Percentiles rank a stretch among this genome's conserved stretches.
Conservation (phyloP, 2,329 filamentous ascomycete genomes). For the Penicillium sp. region DNA sequence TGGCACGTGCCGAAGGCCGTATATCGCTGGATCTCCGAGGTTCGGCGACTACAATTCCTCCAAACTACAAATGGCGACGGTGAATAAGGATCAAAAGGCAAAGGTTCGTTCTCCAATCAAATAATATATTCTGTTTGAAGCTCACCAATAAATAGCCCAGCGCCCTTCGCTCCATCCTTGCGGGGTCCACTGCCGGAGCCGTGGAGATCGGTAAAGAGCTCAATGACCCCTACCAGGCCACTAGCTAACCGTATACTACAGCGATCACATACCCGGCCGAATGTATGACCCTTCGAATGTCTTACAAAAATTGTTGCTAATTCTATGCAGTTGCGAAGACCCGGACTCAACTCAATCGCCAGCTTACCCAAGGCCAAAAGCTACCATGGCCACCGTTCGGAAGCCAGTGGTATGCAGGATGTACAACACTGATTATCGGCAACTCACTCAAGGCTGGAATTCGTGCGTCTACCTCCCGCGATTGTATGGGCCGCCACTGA, state of each 20-base stretch:
- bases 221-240: constrained; percentile 1
- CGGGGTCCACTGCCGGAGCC: constrained; percentile 89
- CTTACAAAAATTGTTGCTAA: constrained; percentile 9
- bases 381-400: constrained; percentile 94
- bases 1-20: constrained; percentile 23
- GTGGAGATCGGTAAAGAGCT: constrained; percentile 76
- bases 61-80: constrained; percentile 32
- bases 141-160: constrained; percentile 62
- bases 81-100: constrained; percentile 37
- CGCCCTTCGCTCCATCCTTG: constrained; percentile 82
- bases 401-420: constrained; percentile 93
- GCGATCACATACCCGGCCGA: constrained; percentile 93
- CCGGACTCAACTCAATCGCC: constrained; percentile 85
- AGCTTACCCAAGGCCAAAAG: constrained; percentile 77
- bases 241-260: constrained; percentile 37
- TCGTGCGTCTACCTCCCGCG: constrained; percentile 56
- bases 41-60: constrained; percentile 11
- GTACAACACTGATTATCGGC: constrained; percentile 93
- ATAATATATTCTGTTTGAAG: not conserved
- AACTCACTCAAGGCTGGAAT: constrained; percentile 97
- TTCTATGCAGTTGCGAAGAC: constrained; percentile 77
- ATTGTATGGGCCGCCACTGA: not conserved
- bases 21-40: constrained; percentile 19
- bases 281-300: constrained; percentile 56
- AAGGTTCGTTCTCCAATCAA: constrained; percentile 33